Percentiles rank a stretch among this genome's conserved stretches.
Conservation (phyloP, 768 basidiomycete genomes). For the Sarcomyxa edulis region DNA sequence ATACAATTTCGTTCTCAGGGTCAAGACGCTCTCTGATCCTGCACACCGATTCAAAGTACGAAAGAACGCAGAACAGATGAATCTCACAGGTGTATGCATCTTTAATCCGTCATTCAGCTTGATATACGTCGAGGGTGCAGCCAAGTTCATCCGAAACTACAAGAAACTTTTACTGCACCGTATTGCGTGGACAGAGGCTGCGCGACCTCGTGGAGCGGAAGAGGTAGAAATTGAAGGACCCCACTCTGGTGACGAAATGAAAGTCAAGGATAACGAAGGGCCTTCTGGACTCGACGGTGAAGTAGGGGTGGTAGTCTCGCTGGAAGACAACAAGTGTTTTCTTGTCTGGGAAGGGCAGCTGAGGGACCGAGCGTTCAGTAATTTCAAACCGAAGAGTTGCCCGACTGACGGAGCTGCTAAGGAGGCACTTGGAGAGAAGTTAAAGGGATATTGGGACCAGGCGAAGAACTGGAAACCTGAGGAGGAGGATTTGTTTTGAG, state of each 20-base stretch:
- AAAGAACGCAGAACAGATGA: constrained; percentile 92
- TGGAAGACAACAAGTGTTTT: constrained; percentile 86
- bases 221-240: constrained; percentile 64
- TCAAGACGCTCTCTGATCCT: constrained; percentile 86
- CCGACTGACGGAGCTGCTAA: constrained; percentile 83
- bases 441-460: constrained; percentile 92
- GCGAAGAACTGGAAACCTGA: constrained; percentile 87
- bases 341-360: constrained; percentile 92
- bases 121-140: constrained; percentile 90
- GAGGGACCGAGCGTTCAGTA: constrained; percentile 74
- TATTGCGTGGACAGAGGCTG: constrained; percentile 91
- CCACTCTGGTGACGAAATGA: constrained; percentile 31
- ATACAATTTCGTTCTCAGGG: constrained; percentile 35
- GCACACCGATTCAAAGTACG: constrained; percentile 94
- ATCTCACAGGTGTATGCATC: constrained; percentile 83
- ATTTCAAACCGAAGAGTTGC: constrained; percentile 77
- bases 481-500: constrained; percentile 68
- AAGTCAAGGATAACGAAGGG: constrained; percentile 20
- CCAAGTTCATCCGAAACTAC: constrained; percentile 82
- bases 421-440: constrained; percentile 78
- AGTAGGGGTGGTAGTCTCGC: constrained; percentile 33
- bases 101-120: constrained; percentile 87
- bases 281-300: constrained; percentile 16
- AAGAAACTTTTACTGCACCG: constrained; percentile 82
- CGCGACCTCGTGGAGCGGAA: constrained; percentile 69